phyloP scores from a whole-genome alignment of 164 flowering plant species.

The Annona squamosa region DNA sequence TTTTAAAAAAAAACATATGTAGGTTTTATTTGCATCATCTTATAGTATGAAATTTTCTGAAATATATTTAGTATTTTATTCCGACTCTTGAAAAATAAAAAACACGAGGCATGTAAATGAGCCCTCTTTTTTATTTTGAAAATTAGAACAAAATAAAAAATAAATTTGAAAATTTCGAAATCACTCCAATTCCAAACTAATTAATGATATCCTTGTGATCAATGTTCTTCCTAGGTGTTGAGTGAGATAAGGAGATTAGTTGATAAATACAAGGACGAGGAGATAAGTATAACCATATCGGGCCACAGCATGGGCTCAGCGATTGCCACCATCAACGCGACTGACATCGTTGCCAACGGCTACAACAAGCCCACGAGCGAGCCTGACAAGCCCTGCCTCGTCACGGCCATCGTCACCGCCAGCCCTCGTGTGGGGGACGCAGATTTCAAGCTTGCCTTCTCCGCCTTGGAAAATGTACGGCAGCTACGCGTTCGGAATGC shows the following conservation, averaged over 20 bases:
- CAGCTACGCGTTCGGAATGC: constrained; percentile 42
- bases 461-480: constrained; percentile 24
- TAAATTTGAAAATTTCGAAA: too few relatives aligned
- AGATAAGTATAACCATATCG: constrained; percentile 43
- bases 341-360: constrained; percentile 56
- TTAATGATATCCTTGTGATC: too few relatives aligned
- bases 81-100: too few relatives aligned
- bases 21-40: too few relatives aligned
- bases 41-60: too few relatives aligned
- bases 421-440: constrained; percentile 72
- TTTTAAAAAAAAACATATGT: too few relatives aligned
- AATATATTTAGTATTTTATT: too few relatives aligned
- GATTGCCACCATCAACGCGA: constrained; percentile 56
- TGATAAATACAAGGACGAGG: constrained; percentile 35
- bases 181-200: too few relatives aligned
- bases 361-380: constrained; percentile 23
- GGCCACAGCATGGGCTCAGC: constrained; percentile 83
- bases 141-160: too few relatives aligned
- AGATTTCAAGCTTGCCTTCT: constrained; percentile 30
- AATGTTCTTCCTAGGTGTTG: constrained; percentile 35
- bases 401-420: constrained; percentile 54
- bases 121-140: too few relatives aligned
- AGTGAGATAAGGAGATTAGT: constrained; percentile 55
- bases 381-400: constrained; percentile 32
- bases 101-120: too few relatives aligned